Conservation (phyloP, 202 grass and related monocot species). For the Thinopyrum obtusiflorum region DNA sequence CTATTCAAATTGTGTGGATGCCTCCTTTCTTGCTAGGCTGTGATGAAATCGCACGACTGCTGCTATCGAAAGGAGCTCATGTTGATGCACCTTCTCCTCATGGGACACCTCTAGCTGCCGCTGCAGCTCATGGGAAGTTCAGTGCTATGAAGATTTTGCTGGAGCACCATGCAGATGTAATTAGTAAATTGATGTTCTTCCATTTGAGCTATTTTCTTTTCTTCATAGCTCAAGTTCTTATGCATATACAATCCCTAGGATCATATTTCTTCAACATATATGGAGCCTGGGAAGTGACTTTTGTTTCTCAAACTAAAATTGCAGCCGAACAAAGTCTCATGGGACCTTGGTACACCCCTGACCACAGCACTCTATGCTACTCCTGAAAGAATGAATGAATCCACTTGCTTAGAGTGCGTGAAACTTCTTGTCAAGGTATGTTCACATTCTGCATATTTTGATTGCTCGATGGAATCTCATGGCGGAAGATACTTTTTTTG, state of each 20-base stretch:
- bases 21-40: neutral
- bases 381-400: conserved; percentile 31
- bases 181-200: conserved; percentile 5
- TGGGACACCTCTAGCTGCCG: conserved; percentile 33
- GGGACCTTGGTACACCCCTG: conserved; percentile 5
- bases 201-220: neutral
- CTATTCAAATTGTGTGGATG: neutral
- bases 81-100: conserved; percentile 28
- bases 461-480: neutral
- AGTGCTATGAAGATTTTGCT: conserved; percentile 32
- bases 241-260: neutral
- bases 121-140: conserved; percentile 26
- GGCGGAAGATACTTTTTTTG: neutral
- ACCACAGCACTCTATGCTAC: conserved; percentile 22
- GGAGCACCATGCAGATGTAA: conserved; percentile 42
- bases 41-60: conserved; percentile 22
- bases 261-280: neutral
- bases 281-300: neutral
- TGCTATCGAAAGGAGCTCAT: conserved; percentile 38
- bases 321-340: conserved; percentile 26
- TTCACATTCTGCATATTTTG: neutral
- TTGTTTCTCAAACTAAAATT: neutral
- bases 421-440: conserved; percentile 36
- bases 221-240: neutral
- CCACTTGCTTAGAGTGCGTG: conserved; percentile 24